Percentiles rank a stretch among this genome's conserved stretches.
phyloP scores from a whole-genome alignment of 2,329 filamentous ascomycete genomes.

The Talaromyces amestolkiae region DNA sequence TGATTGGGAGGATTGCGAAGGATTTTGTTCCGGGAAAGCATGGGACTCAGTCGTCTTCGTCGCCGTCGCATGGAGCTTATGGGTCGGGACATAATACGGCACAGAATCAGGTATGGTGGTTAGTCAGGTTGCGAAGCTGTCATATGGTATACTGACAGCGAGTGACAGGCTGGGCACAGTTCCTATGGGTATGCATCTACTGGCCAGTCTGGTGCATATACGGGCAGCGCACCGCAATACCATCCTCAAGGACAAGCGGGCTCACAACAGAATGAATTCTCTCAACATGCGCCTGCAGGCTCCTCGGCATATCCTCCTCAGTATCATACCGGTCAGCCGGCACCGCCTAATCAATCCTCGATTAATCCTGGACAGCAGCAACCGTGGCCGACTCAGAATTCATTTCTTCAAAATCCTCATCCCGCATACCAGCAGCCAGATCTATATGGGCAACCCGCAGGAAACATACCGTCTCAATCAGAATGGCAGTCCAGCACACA shows the following conservation, averaged over 20 bases:
- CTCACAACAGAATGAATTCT: background rate
- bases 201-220: constrained; percentile 19
- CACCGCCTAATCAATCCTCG: constrained; percentile 8
- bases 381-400: constrained; percentile 8
- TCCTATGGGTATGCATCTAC: constrained; percentile 22
- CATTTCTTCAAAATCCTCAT: background rate
- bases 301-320: constrained; percentile 10
- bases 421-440: constrained; percentile 7
- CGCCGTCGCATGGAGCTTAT: constrained; percentile 10
- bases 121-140: background rate
- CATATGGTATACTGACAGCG: background rate
- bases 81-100: constrained; percentile 5
- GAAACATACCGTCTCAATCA: constrained; percentile 1
- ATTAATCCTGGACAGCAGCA: background rate
- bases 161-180: constrained; percentile 19
- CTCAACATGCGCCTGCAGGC: background rate
- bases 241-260: constrained; percentile 17
- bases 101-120: constrained; percentile 18
- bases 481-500: constrained; percentile 18
- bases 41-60: constrained; percentile 8
- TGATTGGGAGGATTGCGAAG: constrained; percentile 23
- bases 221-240: constrained; percentile 21
- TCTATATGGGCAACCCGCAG: background rate
- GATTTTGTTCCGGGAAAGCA: constrained; percentile 17
- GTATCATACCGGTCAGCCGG: constrained; percentile 13